A percentile compares a stretch with the other conserved stretches of the same genome.
Conservation (phyloP, 192 early-diverging fungal genomes). For the Rhizoclosmatium globosum region DNA sequence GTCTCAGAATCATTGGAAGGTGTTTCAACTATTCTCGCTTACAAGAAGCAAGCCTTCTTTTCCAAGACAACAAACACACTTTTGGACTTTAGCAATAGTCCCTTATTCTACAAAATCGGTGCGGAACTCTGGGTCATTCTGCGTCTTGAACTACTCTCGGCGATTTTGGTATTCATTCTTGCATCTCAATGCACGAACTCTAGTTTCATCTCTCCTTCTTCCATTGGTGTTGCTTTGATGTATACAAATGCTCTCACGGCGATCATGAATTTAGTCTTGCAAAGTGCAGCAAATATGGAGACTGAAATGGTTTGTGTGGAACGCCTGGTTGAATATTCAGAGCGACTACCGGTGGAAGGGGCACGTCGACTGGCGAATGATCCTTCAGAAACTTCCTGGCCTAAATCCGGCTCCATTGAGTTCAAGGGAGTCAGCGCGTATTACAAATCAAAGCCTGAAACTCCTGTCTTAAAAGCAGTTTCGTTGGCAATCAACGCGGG, state of each 20-base stretch:
- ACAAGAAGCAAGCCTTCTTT: constrained; percentile 18
- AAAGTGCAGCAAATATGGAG: constrained; percentile 29
- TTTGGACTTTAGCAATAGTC: constrained; percentile 19
- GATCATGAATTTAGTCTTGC: constrained; percentile 21
- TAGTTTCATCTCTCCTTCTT: not conserved
- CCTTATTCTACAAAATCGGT: constrained; percentile 25
- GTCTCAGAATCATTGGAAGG: constrained; percentile 50
- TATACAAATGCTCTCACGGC: constrained; percentile 20
- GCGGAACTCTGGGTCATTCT: constrained; percentile 23
- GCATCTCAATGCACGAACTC: not conserved
- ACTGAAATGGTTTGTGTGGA: constrained; percentile 53
- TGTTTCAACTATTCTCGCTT: constrained; percentile 41
- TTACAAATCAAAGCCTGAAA: constrained; percentile 48
- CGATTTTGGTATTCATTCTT: constrained; percentile 9
- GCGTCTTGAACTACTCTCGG: constrained; percentile 16
- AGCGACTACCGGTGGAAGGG: constrained; percentile 47
- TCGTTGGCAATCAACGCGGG: constrained; percentile 45
- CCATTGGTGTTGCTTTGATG: constrained; percentile 3
- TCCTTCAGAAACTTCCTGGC: constrained; percentile 49
- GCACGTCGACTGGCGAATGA: constrained; percentile 42
- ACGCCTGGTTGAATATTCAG: constrained; percentile 51
- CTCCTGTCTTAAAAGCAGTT: constrained; percentile 48
- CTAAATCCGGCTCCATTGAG: constrained; percentile 48
- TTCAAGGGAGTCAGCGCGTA: constrained; percentile 43
- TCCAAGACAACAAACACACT: not conserved